Base-by-base conservation (phyloP, 306 rosid species). In the Macrotyloma uniflorum region DNA sequence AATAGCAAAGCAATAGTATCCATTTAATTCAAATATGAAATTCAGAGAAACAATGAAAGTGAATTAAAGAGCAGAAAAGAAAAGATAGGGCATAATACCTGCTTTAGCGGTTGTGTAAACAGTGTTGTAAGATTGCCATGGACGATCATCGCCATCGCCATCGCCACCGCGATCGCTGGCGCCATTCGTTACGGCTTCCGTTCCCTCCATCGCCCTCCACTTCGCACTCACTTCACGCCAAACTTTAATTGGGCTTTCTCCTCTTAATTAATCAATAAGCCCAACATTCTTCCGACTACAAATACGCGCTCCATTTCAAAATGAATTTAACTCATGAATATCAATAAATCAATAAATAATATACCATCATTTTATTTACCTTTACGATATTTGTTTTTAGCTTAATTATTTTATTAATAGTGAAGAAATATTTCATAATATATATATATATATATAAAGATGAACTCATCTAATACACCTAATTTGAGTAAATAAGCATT, bases 91-190 rank as follows among this genome's bases (percentile, higher is more conserved):
- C 14, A 42, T 42, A 3, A 42, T 5, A 90, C 98, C 97, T 85
- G 98, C 93, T 89, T 95, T 95, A 66, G 97, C 91, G 66, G 74
- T 88, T n/a, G 98, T 95, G 88, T 88, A 95, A 42, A 83, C 98
- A 30, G 93, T 91, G 79, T 88, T 82, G 74, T 91, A 95, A 4
- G 98, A 91, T 45, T 92, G 98, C 98, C 98, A 95, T 70, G 96
- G 97, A 53, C 88, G 89, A 83, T 79, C 76, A 28, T 70, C 13
- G 3, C 43, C 76, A 24, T 74, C 87, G 74, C 65, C 57, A 5
- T 75, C 76, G 28, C 73, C 76, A 22, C 72, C 87, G 74, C 65
- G 51, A 5, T 75, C 76, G 28, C 73, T 74, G 18, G 72, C 87
- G 75, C 65, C 61, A 4, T 73, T 49, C 43, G 43, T 10, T 2